A percentile compares a stretch with the other conserved stretches of the same genome.
phyloP scores from a whole-genome alignment of 2,329 filamentous ascomycete genomes.

The Pyricularia grisea region DNA sequence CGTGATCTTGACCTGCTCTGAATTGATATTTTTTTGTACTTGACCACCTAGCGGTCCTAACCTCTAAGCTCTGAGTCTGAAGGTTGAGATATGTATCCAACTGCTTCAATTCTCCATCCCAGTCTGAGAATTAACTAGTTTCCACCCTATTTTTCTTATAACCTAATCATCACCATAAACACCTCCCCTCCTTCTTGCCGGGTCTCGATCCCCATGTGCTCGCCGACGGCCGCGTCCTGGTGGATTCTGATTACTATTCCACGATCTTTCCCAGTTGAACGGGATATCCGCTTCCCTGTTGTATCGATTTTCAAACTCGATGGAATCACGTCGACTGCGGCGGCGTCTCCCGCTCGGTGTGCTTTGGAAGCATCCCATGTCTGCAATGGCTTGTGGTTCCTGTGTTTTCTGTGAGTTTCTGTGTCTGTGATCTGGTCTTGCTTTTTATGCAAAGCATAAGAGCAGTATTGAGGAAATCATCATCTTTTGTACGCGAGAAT shows the following conservation, averaged over 20 bases:
- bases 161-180: neutral
- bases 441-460: neutral
- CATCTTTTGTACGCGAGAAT: neutral
- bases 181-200: neutral
- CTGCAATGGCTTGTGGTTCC: neutral
- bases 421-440: neutral
- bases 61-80: no score
- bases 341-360: neutral
- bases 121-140: no score
- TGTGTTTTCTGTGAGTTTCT: neutral
- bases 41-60: no score
- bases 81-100: no score
- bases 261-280: neutral
- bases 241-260: neutral
- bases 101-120: no score
- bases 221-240: neutral
- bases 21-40: no score
- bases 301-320: neutral
- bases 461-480: neutral
- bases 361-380: neutral
- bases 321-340: neutral
- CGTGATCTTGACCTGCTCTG: no score
- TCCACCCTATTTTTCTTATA: no score
- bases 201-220: neutral
- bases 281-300: neutral